phyloP scores from a whole-genome alignment of 108 stramenopile species.

The Tribonema minus region DNA sequence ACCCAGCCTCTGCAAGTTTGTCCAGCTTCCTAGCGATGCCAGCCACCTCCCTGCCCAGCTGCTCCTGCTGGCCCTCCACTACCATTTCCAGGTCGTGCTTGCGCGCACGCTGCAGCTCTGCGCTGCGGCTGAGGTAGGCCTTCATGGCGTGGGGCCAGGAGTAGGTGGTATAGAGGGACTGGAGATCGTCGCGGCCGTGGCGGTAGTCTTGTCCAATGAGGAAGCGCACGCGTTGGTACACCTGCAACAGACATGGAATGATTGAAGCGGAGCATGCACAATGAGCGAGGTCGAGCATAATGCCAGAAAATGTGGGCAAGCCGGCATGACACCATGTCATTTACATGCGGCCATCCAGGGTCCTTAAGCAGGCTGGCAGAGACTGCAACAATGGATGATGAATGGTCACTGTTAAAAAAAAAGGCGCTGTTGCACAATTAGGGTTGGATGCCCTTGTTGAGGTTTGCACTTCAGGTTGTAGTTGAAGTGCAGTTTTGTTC shows the following conservation, averaged over 20 bases:
- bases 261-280: no score
- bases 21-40: conserved; percentile 30
- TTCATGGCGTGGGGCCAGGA: conserved; percentile 56
- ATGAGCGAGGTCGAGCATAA: no score
- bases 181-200: conserved; percentile 51
- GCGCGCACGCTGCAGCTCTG: conserved; percentile 39
- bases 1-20: conserved; percentile 51
- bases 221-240: conserved; percentile 47
- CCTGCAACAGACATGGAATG: neutral
- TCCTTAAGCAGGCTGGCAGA: no score
- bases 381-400: no score
- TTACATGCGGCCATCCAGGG: no score
- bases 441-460: no score
- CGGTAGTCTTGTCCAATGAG: conserved; percentile 47
- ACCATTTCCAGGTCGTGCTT: conserved; percentile 47
- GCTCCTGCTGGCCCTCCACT: conserved; percentile 60
- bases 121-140: conserved; percentile 25
- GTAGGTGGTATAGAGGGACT: conserved; percentile 53
- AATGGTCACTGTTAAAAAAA: no score
- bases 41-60: conserved; percentile 43
- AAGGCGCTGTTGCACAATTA: no score
- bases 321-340: no score
- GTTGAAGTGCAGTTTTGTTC: no score
- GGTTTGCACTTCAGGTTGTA: no score
- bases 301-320: no score